Evolutionary conservation across 768 basidiomycete genomes (phyloP).

Genomic region (Filobasidium floriforme): DNA sequence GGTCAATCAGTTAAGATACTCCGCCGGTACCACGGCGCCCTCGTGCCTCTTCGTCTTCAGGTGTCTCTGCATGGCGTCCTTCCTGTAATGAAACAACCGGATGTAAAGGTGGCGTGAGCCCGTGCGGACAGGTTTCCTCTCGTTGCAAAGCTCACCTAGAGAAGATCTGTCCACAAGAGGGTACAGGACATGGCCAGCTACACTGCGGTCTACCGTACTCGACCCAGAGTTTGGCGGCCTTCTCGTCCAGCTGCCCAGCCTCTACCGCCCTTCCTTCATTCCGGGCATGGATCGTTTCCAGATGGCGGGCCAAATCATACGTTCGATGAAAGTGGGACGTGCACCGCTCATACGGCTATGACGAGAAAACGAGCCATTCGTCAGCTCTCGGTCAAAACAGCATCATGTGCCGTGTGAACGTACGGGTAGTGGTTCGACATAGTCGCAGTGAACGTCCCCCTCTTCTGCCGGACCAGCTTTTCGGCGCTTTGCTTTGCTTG

Average conservation of each 20-base stretch:
- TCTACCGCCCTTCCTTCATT: constrained; percentile 25
- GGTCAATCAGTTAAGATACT: background rate
- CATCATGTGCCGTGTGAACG: background rate
- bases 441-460: constrained; percentile 24
- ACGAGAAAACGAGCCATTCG: background rate
- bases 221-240: constrained; percentile 20
- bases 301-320: constrained; percentile 36
- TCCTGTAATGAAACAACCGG: constrained; percentile 7
- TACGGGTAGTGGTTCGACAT: constrained; percentile 23
- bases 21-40: background rate
- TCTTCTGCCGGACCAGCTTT: constrained; percentile 22
- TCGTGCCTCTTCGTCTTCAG: constrained; percentile 24
- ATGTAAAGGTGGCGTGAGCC: background rate
- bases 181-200: constrained; percentile 21
- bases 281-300: constrained; percentile 35
- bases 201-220: constrained; percentile 23
- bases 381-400: background rate
- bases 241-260: constrained; percentile 15
- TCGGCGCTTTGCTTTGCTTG: constrained; percentile 17
- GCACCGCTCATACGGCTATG: constrained; percentile 20
- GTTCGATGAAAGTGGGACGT: constrained; percentile 28
- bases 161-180: constrained; percentile 23
- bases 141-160: constrained; percentile 13
- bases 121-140: background rate
- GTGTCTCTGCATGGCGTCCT: constrained; percentile 26